Evolutionary conservation across 164 flowering plant species (phyloP).

Genomic region (Buxus sempervirens): DNA sequence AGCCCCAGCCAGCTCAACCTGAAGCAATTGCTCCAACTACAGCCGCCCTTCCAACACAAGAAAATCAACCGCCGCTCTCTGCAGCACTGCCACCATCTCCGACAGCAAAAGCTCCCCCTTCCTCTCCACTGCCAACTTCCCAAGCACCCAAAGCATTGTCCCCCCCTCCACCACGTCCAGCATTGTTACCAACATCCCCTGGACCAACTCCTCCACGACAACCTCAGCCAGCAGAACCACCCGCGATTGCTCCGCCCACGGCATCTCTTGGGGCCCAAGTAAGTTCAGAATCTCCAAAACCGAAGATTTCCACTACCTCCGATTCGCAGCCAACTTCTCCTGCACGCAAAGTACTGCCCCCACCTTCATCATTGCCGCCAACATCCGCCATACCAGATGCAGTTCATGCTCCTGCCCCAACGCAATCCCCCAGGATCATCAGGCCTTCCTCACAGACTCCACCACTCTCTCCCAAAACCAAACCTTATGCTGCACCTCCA

Average conservation of each 20-base stretch:
- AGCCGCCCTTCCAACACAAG: constrained; percentile 6
- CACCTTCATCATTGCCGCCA: constrained; percentile 3
- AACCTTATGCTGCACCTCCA: constrained; percentile 32
- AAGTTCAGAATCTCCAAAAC: neutral
- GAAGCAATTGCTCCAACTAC: constrained; percentile 13
- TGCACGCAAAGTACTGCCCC: constrained; percentile 3
- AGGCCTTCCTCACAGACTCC: constrained; percentile 18
- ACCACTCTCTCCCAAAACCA: constrained; percentile 26
- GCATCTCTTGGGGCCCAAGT: neutral
- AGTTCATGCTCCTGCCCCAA: constrained; percentile 16
- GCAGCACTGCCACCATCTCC: constrained; percentile 6
- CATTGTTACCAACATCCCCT: neutral
- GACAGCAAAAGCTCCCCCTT: neutral
- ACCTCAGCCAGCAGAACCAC: neutral
- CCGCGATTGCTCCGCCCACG: neutral
- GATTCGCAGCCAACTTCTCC: constrained; percentile 18
- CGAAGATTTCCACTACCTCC: neutral
- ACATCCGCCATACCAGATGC: constrained; percentile 8
- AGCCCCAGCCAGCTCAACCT: constrained; percentile 11
- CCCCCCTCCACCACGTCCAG: neutral
- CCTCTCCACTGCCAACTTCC: constrained; percentile 1
- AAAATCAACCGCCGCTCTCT: constrained; percentile 11
- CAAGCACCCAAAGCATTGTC: constrained; percentile 4
- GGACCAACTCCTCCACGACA: no score
- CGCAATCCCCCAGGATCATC: constrained; percentile 23